Evolutionary conservation across 78 protist species (phyloP).

Genomic region (Creolimax fragrantissima): DNA sequence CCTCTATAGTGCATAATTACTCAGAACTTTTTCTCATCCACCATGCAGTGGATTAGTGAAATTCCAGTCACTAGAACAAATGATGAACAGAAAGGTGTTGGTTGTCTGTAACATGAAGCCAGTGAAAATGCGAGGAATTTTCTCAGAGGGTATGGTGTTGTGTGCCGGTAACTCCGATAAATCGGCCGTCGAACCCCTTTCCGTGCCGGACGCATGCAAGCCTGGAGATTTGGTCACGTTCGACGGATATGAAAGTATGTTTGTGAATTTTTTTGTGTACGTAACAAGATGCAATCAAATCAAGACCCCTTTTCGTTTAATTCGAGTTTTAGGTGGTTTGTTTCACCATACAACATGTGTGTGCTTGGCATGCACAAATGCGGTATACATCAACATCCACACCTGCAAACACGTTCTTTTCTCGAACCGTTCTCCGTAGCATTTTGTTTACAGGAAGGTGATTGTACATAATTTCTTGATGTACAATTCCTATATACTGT

Average conservation of each 20-base stretch:
- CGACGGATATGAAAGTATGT: neutral
- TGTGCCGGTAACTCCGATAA: constrained; percentile 33
- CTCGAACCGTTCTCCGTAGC: too few species aligned
- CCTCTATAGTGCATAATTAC: too few species aligned
- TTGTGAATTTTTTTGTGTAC: neutral
- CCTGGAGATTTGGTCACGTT: constrained; percentile 20
- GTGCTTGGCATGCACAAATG: too few species aligned
- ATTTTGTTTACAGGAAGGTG: too few species aligned
- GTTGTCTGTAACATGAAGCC: constrained; percentile 52
- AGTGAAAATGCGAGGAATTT: constrained; percentile 39
- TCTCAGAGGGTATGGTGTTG: constrained; percentile 46
- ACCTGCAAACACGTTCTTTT: too few species aligned
- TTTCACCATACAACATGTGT: too few species aligned
- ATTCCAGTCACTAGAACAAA: neutral
- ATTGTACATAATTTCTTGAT: too few species aligned
- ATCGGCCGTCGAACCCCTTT: constrained; percentile 30
- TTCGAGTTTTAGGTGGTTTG: too few species aligned
- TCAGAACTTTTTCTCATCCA: too few species aligned
- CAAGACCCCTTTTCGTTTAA: too few species aligned
- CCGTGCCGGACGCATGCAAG: neutral
- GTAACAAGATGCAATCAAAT: neutral
- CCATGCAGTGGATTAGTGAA: neutral
- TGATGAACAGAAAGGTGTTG: constrained; percentile 6
- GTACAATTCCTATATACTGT: too few species aligned
- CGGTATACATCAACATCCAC: too few species aligned